A percentile compares a stretch with the other conserved stretches of the same genome.
These are phyloP conservation scores for Elaeagnus macrophylla DNA, from an alignment of 306 rosid genomes.

Conservation along the genomic window DNA sequence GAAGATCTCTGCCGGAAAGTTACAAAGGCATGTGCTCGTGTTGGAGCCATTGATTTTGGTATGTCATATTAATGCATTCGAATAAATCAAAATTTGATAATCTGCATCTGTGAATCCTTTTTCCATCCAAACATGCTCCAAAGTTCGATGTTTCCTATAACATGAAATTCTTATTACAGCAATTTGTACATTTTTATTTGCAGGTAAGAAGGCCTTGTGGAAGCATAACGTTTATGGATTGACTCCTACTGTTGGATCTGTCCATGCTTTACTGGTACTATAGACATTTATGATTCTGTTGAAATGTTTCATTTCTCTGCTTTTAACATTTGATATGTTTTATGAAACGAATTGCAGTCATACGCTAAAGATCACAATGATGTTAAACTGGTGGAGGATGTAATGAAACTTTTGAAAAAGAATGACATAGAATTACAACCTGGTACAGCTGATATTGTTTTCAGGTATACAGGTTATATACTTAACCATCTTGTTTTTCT, in stretches of 20 bases:
- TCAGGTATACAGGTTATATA: conserved; percentile 40
- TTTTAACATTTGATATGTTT: conserved; percentile 13
- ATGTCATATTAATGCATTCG: conserved; percentile 12
- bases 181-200: conserved; percentile 15
- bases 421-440: conserved; percentile 79
- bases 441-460: conserved; percentile 91
- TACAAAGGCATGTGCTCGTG: conserved; percentile 69
- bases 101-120: not conserved
- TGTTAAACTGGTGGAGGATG: conserved; percentile 55
- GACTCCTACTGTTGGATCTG: conserved; percentile 64
- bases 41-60: conserved; percentile 73
- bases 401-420: conserved; percentile 64
- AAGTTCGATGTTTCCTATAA: not conserved
- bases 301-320: conserved; percentile 10
- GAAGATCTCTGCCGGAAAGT: conserved; percentile 73
- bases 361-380: conserved; percentile 63
- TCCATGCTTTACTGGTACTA: conserved; percentile 72
- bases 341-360: conserved; percentile 32
- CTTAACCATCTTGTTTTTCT: not conserved
- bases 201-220: conserved; percentile 86
- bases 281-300: conserved; percentile 11
- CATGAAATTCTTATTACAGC: conserved; percentile 7
- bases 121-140: not conserved
- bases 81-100: not conserved
- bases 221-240: conserved; percentile 79